These are phyloP conservation scores for Tagetes patula DNA, from an alignment of 129 eudicot species.

Conservation along the genomic window DNA sequence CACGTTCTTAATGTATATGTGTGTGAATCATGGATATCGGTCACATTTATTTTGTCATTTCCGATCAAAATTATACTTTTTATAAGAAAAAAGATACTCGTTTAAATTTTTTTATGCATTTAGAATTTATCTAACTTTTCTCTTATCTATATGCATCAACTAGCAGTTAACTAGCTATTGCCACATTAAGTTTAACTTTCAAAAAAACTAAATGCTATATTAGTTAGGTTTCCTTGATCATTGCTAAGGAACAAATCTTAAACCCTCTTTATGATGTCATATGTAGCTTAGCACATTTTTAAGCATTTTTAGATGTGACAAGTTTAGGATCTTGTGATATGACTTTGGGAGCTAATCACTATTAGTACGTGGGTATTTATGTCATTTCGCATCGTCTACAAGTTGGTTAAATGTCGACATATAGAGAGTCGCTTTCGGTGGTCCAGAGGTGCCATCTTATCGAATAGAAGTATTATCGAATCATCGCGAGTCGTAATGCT, in stretches of 20 bases:
- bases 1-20: no score
- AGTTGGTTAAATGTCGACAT: conserved; percentile 24
- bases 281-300: not conserved
- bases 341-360: conserved; percentile 20
- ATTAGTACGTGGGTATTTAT: conserved; percentile 20
- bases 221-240: not conserved
- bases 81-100: no score
- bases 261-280: not conserved
- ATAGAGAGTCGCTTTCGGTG: conserved; percentile 33
- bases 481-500: conserved; percentile 16
- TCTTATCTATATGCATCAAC: no score
- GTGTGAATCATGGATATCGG: no score
- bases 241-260: no score
- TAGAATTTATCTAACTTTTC: no score
- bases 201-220: not conserved
- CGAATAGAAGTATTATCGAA: not conserved
- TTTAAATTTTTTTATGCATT: no score
- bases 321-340: conserved; percentile 19
- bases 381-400: conserved; percentile 12
- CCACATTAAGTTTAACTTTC: no score
- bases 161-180: no score
- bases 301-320: not conserved
- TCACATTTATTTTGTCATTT: no score
- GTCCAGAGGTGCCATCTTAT: conserved; percentile 34
- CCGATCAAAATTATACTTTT: no score